Percentiles rank a stretch among this genome's conserved stretches.
Evolutionary conservation across 345 rosid genomes (phyloP).

Genomic region (Nephelium lappaceum): DNA sequence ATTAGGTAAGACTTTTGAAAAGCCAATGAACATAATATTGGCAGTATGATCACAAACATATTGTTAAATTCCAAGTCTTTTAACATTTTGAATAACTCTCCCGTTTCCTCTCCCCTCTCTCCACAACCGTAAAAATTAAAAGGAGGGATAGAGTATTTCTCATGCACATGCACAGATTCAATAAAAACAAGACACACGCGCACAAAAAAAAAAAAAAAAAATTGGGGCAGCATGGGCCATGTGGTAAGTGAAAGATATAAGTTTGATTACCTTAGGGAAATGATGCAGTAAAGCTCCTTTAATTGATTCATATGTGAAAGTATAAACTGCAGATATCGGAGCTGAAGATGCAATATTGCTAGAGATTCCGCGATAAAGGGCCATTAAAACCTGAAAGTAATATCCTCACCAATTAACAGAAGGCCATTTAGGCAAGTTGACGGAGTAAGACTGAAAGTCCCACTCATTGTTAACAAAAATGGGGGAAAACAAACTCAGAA

Average conservation of each 20-base stretch:
- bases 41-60: slow-evolving; percentile 4
- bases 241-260: slow-evolving; percentile 10
- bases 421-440: slow-evolving; percentile 11
- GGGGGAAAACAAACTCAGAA: not conserved
- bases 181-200: not conserved
- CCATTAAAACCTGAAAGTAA: slow-evolving; percentile 66
- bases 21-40: not conserved
- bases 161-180: slow-evolving; percentile 5
- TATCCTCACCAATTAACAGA: slow-evolving; percentile 16
- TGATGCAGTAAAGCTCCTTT: slow-evolving; percentile 81
- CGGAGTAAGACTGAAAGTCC: slow-evolving; percentile 3
- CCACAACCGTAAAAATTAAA: not conserved
- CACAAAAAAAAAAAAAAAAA: not conserved
- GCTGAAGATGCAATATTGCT: slow-evolving; percentile 90
- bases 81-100: not conserved
- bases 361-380: slow-evolving; percentile 81
- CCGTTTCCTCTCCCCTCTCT: not conserved
- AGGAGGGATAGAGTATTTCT: not conserved
- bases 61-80: not conserved
- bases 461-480: not conserved
- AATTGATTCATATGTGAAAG: slow-evolving; percentile 84
- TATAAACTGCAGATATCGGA: slow-evolving; percentile 89
- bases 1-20: slow-evolving; percentile 3
- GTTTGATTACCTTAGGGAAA: slow-evolving; percentile 60
- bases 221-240: not conserved